These are phyloP conservation scores for Lentinula sp. DNA, from an alignment of 768 basidiomycete genomes.

Conservation along the genomic window DNA sequence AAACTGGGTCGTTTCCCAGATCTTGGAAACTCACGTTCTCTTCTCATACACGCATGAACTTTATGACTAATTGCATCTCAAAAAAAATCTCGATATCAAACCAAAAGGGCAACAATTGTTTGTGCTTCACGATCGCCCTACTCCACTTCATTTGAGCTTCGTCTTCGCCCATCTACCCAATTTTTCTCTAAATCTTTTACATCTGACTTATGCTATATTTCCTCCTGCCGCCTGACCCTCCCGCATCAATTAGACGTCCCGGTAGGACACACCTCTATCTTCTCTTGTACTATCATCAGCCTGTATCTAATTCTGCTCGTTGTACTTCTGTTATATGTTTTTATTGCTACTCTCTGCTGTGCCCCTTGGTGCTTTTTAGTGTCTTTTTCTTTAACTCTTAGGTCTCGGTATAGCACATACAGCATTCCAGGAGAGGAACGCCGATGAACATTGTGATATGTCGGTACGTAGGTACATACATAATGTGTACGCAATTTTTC, in stretches of 20 bases:
- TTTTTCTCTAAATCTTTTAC: neutral
- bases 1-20: neutral
- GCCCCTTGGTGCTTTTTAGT: neutral
- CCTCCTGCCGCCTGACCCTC: neutral
- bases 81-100: no score
- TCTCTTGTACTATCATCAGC: neutral
- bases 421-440: neutral
- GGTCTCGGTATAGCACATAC: neutral
- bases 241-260: neutral
- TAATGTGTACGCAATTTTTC: neutral
- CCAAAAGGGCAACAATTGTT: no score
- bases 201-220: neutral
- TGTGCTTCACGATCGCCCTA: no score
- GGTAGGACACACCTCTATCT: neutral
- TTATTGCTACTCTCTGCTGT: neutral
- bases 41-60: neutral
- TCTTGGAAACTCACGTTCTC: neutral
- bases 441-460: neutral
- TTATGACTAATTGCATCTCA: neutral
- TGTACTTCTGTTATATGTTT: neutral
- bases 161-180: no score
- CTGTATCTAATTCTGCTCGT: neutral
- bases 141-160: no score
- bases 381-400: neutral
- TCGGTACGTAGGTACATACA: neutral